These are phyloP conservation scores for Elaeagnus macrophylla DNA, from an alignment of 306 rosid species.

Conservation along the genomic window DNA sequence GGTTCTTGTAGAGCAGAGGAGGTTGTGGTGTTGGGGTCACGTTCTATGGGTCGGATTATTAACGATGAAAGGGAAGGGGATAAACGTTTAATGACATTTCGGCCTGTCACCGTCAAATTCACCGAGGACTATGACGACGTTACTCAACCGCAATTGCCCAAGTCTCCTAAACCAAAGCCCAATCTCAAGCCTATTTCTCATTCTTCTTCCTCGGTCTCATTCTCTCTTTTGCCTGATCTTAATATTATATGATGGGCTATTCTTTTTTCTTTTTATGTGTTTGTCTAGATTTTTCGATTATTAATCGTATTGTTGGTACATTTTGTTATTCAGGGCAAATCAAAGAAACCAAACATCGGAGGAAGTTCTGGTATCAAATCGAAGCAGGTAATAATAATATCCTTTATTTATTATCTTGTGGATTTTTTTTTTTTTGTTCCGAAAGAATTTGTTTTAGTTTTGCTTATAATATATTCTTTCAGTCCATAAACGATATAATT, in stretches of 20 bases:
- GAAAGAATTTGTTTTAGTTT: too few relatives aligned
- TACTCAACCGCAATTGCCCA: slow-evolving; percentile 24
- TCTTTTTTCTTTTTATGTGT: neutral
- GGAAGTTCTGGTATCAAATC: slow-evolving; percentile 25
- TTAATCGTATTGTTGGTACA: slow-evolving; percentile 14
- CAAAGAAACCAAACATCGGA: slow-evolving; percentile 33
- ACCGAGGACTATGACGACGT: slow-evolving; percentile 12
- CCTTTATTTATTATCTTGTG: neutral
- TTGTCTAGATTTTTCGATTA: neutral
- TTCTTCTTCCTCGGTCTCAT: slow-evolving; percentile 7
- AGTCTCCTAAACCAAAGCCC: slow-evolving; percentile 17
- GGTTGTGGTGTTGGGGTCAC: too few relatives aligned
- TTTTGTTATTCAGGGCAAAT: slow-evolving; percentile 37
- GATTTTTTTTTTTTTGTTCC: too few relatives aligned
- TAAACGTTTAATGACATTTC: too few relatives aligned
- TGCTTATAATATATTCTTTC: too few relatives aligned
- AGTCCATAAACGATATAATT: too few relatives aligned
- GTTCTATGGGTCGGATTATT: too few relatives aligned
- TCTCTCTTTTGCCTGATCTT: neutral
- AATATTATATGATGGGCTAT: too few relatives aligned
- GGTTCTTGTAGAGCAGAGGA: too few relatives aligned
- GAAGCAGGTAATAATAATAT: slow-evolving; percentile 35
- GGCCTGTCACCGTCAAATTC: too few relatives aligned
- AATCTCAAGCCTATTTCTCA: slow-evolving; percentile 23
- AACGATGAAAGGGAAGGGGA: too few relatives aligned